Evolutionary conservation across 2,329 filamentous ascomycete species (phyloP).

Genomic region (Penicillium hordei): DNA sequence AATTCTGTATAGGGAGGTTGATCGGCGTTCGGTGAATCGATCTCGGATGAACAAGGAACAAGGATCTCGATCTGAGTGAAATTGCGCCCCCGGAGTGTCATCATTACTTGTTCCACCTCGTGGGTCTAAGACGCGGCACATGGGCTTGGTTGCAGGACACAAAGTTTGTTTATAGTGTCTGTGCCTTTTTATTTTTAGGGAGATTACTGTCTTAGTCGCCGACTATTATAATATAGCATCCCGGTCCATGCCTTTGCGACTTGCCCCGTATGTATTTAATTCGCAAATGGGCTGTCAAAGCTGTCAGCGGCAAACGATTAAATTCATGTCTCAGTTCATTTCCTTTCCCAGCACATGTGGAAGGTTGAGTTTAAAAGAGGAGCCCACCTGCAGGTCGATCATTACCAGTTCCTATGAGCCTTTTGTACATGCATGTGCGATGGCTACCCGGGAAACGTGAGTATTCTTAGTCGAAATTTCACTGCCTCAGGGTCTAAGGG

Average conservation of each 20-base stretch:
- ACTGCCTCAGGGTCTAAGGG: no score
- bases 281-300: neutral
- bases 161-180: neutral
- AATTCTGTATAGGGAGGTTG: constrained; percentile 1
- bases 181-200: neutral
- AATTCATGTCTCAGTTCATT: neutral
- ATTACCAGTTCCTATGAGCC: constrained; percentile 11
- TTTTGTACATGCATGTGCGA: neutral
- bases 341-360: neutral
- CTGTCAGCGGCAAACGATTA: neutral
- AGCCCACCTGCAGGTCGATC: constrained; percentile 13
- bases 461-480: neutral
- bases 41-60: neutral
- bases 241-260: neutral
- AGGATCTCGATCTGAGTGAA: constrained; percentile 9
- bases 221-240: neutral
- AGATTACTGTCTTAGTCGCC: neutral
- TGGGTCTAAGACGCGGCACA: constrained; percentile 24
- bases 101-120: constrained; percentile 13
- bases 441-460: neutral
- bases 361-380: neutral
- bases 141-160: constrained; percentile 6
- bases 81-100: constrained; percentile 12
- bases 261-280: neutral
- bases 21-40: constrained; percentile 2